These are phyloP conservation scores for Alternaria angustiovoidea DNA, from an alignment of 2,329 filamentous ascomycete genomes.

Conservation along the genomic window DNA sequence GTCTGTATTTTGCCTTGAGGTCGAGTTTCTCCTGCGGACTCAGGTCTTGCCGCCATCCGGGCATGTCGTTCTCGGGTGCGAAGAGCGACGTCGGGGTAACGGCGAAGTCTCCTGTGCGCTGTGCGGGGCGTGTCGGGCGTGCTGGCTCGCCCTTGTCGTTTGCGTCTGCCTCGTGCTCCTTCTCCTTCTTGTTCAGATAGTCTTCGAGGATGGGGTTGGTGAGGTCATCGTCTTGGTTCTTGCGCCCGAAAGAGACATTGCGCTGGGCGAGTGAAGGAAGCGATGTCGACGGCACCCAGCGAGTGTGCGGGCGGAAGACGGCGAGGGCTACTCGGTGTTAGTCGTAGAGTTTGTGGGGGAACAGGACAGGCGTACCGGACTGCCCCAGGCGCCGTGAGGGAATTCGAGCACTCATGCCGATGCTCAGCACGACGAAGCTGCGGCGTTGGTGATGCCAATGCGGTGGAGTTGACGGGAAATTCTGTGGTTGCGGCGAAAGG, in stretches of 20 bases:
- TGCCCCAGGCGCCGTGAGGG: conserved; percentile 68
- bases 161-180: conserved; percentile 16
- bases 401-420: conserved; percentile 70
- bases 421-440: conserved; percentile 35
- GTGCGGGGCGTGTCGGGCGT: conserved; percentile 13
- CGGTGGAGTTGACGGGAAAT: conserved; percentile 23
- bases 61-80: conserved; percentile 34
- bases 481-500: conserved; percentile 23
- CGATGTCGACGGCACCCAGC: conserved; percentile 19
- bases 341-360: background rate
- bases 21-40: conserved; percentile 23
- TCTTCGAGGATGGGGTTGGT: conserved; percentile 71
- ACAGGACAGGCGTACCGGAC: conserved; percentile 60
- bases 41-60: conserved; percentile 32
- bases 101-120: conserved; percentile 28
- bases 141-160: conserved; percentile 1
- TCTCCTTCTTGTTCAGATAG: conserved; percentile 47
- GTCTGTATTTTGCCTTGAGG: conserved; percentile 20
- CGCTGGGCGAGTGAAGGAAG: conserved; percentile 28
- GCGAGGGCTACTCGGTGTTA: conserved; percentile 32
- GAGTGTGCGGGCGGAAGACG: conserved; percentile 29
- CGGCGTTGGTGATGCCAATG: conserved; percentile 25
- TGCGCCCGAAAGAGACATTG: conserved; percentile 22
- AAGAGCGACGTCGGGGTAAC: conserved; percentile 33
- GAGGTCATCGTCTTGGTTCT: conserved; percentile 27